Evolutionary conservation across 305 asterid species (phyloP).

Genomic region (Fraxinus sp.): DNA sequence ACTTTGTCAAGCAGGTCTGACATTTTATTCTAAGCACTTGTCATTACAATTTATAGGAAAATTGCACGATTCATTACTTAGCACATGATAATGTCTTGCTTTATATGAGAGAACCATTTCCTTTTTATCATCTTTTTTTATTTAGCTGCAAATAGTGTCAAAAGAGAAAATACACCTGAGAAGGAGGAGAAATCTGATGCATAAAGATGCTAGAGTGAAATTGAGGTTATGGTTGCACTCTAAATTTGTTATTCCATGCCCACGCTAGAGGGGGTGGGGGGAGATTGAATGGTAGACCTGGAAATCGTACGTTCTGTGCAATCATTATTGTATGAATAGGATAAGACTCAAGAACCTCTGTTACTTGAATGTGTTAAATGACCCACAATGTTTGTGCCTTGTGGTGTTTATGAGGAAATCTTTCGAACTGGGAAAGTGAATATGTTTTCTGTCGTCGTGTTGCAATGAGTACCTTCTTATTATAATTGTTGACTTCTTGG

Average conservation of each 20-base stretch:
- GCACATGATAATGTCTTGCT: not conserved
- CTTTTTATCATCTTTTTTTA: not conserved
- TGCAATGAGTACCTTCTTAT: not conserved
- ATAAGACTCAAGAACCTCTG: not conserved
- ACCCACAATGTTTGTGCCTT: not conserved
- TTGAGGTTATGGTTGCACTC: not conserved
- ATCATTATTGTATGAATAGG: not conserved
- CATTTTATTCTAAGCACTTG: slow-evolving; percentile 9
- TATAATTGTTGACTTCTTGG: not conserved
- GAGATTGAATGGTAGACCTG: slow-evolving; percentile 4
- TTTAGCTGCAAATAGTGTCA: not conserved
- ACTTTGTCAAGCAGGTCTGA: slow-evolving; percentile 92
- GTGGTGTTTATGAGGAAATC: not conserved
- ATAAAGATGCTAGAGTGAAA: not conserved
- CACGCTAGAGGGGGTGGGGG: not conserved
- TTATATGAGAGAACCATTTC: not conserved
- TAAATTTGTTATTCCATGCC: not conserved
- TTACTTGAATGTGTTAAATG: not conserved
- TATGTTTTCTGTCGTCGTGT: not conserved
- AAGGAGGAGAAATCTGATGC: not conserved
- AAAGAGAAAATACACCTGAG: not conserved
- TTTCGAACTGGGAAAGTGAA: not conserved
- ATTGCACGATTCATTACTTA: not conserved
- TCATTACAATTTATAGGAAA: slow-evolving; percentile 3
- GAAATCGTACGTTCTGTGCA: slow-evolving; percentile 5